A percentile compares a stretch with the other conserved stretches of the same genome.
Conservation (phyloP, 1,139 yeast species). For the Sugiyamaella castrensis region DNA sequence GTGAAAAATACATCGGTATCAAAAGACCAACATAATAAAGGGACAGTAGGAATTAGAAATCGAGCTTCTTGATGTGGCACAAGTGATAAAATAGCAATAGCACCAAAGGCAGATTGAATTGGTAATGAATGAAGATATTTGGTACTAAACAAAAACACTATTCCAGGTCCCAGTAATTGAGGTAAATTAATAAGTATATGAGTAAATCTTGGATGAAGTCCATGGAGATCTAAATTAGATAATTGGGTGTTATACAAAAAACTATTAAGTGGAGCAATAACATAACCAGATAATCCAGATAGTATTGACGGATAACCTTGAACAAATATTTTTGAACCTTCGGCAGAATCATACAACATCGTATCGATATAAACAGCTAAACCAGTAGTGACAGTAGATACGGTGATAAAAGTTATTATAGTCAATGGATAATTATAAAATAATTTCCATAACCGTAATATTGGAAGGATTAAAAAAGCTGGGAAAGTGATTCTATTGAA, state of each 20-base stretch:
- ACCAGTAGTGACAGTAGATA: constrained; percentile 35
- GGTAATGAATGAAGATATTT: constrained; percentile 32
- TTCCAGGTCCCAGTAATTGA: constrained; percentile 73
- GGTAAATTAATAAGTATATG: constrained; percentile 78
- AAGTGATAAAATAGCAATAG: constrained; percentile 56
- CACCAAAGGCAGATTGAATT: constrained; percentile 60
- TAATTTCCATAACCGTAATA: constrained; percentile 26
- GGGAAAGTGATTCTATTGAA: constrained; percentile 86
- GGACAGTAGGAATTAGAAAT: constrained; percentile 74
- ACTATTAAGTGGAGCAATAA: constrained; percentile 75
- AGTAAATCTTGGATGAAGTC: constrained; percentile 73
- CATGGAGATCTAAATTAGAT: constrained; percentile 69
- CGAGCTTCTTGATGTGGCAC: constrained; percentile 92
- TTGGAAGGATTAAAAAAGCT: constrained; percentile 67
- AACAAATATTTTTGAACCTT: constrained; percentile 6
- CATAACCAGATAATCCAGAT: constrained; percentile 32
- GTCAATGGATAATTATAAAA: constrained; percentile 30
- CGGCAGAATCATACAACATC: constrained; percentile 26
- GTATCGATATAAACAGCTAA: constrained; percentile 58
- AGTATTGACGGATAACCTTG: constrained; percentile 2
- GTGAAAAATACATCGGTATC: constrained; percentile 38
- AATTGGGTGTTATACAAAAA: constrained; percentile 61
- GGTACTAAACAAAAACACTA: constrained; percentile 44
- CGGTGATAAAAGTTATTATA: constrained; percentile 27
- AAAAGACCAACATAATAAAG: constrained; percentile 64